Evolutionary conservation across 805 yeast species (phyloP), one percentile per base, ranked within the genome.

Genomic region (Naumovozyma castellii): DNA sequence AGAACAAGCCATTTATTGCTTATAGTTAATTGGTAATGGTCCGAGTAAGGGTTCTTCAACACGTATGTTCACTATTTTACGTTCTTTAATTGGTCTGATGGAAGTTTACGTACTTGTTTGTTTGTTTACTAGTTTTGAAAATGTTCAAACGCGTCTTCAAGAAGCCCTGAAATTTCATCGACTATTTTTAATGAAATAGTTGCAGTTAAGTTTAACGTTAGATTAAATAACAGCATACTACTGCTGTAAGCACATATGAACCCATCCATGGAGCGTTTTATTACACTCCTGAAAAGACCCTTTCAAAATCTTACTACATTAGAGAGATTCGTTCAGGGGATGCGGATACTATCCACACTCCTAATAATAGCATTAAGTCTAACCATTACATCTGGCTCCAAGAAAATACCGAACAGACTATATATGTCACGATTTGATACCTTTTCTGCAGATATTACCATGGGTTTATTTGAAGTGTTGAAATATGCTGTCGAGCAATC

Each of bases 341-440:
- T 53, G 2, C 37, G 64, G 27, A 31, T 59, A 14, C 22, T 43
- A 6, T 47, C 57, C 5, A 45, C 58, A 5, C 13, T 49, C 1
- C 22, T 49, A 12, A 50, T 54, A 28, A 31, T 56, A 4, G 36
- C 48, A 0, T 37, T 57, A 15, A 49, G 50, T 6, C 9, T 52
- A 17, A 45, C 53, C 8, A 25, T 56, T 3, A 38, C 50, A 1
- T 27, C 50, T 5, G 57, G 56, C 5, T 56, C 64, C 3, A 19
- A 32, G 2, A 34, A 40, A 3, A 32, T 42, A 5, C 62, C 64
- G 1, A 39, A 22, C 14, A 36, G 36, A 3, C 35, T 59, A 4
- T 48, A 45, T 35, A 38, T 57, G 46, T 52, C 56, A 3, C 41
- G 40, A 31, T 43, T 59, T 31, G 49, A 53, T 20, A 54, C 60